Evolutionary conservation across 2,329 filamentous ascomycete genomes (phyloP).

Genomic region (Mollisiaceae sp.): DNA sequence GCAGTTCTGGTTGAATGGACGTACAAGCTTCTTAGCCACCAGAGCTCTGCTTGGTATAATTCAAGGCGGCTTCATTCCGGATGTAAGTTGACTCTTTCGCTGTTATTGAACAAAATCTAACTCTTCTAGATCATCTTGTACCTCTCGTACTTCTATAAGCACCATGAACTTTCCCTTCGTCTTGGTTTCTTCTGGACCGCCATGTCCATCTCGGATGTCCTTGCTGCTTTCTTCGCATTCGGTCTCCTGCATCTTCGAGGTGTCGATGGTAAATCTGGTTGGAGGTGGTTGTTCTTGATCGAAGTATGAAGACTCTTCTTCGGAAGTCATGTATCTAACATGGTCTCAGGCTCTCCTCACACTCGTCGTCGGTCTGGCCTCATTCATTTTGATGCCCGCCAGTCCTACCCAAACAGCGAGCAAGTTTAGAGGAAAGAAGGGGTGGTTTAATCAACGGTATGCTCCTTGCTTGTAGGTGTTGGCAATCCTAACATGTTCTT

Average conservation of each 20-base stretch:
- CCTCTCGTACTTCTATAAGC: slow-evolving; percentile 73
- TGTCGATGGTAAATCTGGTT: slow-evolving; percentile 57
- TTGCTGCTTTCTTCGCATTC: slow-evolving; percentile 60
- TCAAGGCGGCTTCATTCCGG: slow-evolving; percentile 61
- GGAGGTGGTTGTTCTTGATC: slow-evolving; percentile 60
- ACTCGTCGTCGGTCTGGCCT: slow-evolving; percentile 32
- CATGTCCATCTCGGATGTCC: slow-evolving; percentile 56
- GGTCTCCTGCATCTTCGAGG: slow-evolving; percentile 61
- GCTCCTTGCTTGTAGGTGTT: background rate
- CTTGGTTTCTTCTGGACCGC: slow-evolving; percentile 71
- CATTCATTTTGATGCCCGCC: slow-evolving; percentile 36
- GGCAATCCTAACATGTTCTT: background rate
- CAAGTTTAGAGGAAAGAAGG: slow-evolving; percentile 62
- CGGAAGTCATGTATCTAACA: background rate
- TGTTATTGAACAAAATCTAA: background rate
- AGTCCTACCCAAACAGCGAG: slow-evolving; percentile 44
- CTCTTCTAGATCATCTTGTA: slow-evolving; percentile 56
- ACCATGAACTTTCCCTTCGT: slow-evolving; percentile 65
- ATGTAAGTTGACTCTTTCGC: slow-evolving; percentile 49
- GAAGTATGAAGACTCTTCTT: slow-evolving; percentile 33
- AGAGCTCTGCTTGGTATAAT: slow-evolving; percentile 38
- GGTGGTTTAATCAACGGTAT: slow-evolving; percentile 62
- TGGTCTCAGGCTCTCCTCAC: slow-evolving; percentile 35
- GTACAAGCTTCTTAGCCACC: slow-evolving; percentile 44
- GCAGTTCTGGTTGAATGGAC: slow-evolving; percentile 46